Base-by-base conservation (phyloP, 1,139 yeast genomes). In the Lodderomyces elongisporus region DNA sequence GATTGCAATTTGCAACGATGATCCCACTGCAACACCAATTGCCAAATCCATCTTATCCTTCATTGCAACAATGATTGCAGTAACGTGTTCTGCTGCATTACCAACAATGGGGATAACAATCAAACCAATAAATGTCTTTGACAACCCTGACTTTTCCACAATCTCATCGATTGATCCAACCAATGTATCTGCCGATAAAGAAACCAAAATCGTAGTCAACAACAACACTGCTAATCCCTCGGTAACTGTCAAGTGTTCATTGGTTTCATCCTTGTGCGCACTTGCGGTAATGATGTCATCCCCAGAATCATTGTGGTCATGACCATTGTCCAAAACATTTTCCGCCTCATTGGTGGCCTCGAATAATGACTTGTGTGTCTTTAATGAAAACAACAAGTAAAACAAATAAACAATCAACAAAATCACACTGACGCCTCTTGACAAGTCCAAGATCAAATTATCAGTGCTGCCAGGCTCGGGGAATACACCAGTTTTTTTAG, bases 1-100 rank as follows among this genome's bases (percentile, higher is more conserved):
- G 34, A 91, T 64, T 4, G 98, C 95, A 51, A 91, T 88, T 60
- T 91, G 98, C 58, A 91, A 74, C 3, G 96, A 87, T 4, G 95
- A 84, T n/a, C 98, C 98, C 43, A 91, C 80, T 7, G 98, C 97
- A 32, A 91, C 97, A 37, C 96, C 95, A 47, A 93, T 77, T 8
- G 98, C 96, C 44, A 91, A 73, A 56, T 91, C 97, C 96, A 93
- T 91, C 62, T 93, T 91, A 60, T 91, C 87, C 61, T 88, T 88
- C 75, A 81, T 77, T 18, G 98, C 97, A 32, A 91, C 97, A 42
- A 87, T 74, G 31, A 91, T 83, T 2, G 97, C 96, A 13, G 97
- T 91, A 32, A 85, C 97, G 57, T 91, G 98, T 60, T 91, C 98
- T 10, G 98, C 97, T 2, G 98, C 98, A 51, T 91, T 91, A 38